Evolutionary conservation across 441 rosid species (phyloP).

Genomic region (Gossypium aridum): DNA sequence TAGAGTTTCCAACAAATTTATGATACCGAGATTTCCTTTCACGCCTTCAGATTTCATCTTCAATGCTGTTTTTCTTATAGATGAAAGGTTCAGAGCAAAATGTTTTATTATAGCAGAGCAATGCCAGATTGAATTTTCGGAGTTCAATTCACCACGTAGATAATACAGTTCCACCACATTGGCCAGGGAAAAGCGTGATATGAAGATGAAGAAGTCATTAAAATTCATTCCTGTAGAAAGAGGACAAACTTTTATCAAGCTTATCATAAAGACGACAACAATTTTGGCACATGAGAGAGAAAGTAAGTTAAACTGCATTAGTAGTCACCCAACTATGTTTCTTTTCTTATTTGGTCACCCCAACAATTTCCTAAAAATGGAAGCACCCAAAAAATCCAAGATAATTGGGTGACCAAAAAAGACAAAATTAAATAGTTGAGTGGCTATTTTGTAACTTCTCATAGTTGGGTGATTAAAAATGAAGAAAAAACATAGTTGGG

Average conservation of each 20-base stretch:
- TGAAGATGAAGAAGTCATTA: constrained; percentile 57
- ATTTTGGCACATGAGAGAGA: neutral
- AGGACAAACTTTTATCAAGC: constrained; percentile 1
- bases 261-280: neutral
- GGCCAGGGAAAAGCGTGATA: constrained; percentile 53
- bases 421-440: too few relatives aligned
- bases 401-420: too few relatives aligned
- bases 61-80: constrained; percentile 34
- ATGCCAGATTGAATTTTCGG: constrained; percentile 19
- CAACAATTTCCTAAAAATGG: too few relatives aligned
- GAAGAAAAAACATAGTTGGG: too few relatives aligned
- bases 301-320: too few relatives aligned
- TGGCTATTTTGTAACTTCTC: too few relatives aligned
- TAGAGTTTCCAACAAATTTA: constrained; percentile 39
- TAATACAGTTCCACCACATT: constrained; percentile 38
- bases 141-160: constrained; percentile 15
- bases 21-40: constrained; percentile 24
- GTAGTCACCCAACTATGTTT: too few relatives aligned
- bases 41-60: constrained; percentile 43
- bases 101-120: constrained; percentile 34
- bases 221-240: constrained; percentile 76
- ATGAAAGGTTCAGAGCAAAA: constrained; percentile 42
- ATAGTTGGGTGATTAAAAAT: too few relatives aligned
- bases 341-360: too few relatives aligned
- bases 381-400: too few relatives aligned